Conservation (phyloP, 148 eudicot species). For the Rhododendron williamsianum region DNA sequence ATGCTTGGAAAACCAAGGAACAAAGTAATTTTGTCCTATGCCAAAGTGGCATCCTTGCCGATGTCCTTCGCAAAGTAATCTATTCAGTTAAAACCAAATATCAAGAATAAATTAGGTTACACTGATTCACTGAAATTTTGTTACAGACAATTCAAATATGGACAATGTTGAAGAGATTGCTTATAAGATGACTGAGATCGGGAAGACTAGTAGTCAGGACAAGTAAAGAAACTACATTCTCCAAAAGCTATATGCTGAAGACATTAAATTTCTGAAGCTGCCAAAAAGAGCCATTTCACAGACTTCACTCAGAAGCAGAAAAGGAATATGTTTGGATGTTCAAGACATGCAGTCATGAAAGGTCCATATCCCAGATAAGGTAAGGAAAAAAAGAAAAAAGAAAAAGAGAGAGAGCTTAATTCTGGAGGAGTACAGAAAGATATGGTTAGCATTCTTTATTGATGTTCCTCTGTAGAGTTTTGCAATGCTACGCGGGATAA, state of each 20-base stretch:
- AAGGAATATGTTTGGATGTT: too few relatives aligned
- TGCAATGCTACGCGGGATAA: neutral
- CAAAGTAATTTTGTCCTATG: conserved; percentile 35
- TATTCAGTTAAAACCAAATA: conserved; percentile 5
- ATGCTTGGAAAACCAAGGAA: conserved; percentile 34
- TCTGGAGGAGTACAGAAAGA: neutral
- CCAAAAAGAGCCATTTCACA: conserved; percentile 17
- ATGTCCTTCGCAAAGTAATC: conserved; percentile 46
- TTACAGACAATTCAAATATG: neutral
- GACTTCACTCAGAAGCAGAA: neutral
- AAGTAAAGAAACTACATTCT: too few relatives aligned
- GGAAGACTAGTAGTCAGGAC: too few relatives aligned
- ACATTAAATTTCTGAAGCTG: conserved; percentile 13
- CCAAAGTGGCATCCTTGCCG: conserved; percentile 52
- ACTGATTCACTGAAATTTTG: neutral
- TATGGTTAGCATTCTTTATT: neutral
- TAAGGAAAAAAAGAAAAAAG: too few relatives aligned
- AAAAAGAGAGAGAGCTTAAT: too few relatives aligned
- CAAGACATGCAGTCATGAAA: too few relatives aligned
- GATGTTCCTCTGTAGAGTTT: neutral
- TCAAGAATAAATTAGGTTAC: neutral
- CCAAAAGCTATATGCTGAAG: neutral
- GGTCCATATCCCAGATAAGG: too few relatives aligned
- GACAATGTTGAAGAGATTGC: neutral
- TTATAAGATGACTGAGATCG: too few relatives aligned